Evolutionary conservation across 176 grass and related monocot species (phyloP), one percentile per base, ranked within the genome.

Genomic region (Carex littledalei): DNA sequence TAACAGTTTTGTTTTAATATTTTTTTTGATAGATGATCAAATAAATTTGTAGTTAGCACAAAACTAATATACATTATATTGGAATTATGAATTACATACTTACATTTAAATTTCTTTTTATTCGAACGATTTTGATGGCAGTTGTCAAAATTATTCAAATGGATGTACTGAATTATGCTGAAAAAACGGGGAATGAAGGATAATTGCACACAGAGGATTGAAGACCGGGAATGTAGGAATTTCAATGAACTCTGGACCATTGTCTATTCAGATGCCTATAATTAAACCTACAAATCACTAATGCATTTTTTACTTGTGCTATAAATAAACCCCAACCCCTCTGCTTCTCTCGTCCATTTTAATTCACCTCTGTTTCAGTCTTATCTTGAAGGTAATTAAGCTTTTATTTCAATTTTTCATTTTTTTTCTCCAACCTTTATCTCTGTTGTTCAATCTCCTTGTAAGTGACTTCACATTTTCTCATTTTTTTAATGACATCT

Each of bases 301-400:
- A 31, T 77, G 49, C 72, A 3, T 78, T 57, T 78, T 57, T 78
- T 16, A 57, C 52, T 31, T 78, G 3, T 78, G 50, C 74, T 78
- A 78, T 78, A 78, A 78, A 78, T 78, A 78, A 78, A 78, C 11
- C 50, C 6, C 74, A 32, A 32, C 74, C 52, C 74, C 52, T 78
- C 14, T 78, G 49, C 72, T 76, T 76, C 72, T 78, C 74, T 78
- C 14, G 26, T 78, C 4, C 74, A 57, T 78, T 56, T 77, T 78
- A 53, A 34, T 56, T 78, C 14, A 35, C 13, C 50, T 56, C 26
- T 17, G 13, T 78, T 52, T 57, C 24, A 78, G 53, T 72, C 49
- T 78, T 10, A 57, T 57, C 24, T 37, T 35, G 5, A 78, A 78
- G 52, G 74, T 78, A 78, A 70, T 7, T 52, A 57, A 55, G 13